Evolutionary conservation across 345 rosid species (phyloP).

Genomic region (Pelargonium nanum): DNA sequence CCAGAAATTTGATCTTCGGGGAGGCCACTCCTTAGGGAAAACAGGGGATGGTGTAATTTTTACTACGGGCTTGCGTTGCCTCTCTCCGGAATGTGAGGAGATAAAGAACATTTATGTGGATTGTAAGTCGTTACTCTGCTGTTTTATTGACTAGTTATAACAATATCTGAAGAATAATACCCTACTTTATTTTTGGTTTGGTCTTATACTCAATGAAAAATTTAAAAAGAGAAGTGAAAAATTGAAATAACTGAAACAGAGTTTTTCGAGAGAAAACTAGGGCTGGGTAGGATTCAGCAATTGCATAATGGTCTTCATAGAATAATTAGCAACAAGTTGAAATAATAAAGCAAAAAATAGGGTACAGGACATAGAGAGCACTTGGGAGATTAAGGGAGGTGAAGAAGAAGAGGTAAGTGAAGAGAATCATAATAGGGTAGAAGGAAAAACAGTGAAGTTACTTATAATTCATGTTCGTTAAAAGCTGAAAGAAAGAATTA

Average conservation of each 20-base stretch:
- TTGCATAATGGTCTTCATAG: background rate
- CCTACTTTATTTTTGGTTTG: too few relatives aligned
- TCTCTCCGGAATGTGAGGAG: constrained; percentile 71
- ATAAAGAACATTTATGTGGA: constrained; percentile 94
- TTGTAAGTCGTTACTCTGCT: constrained; percentile 42
- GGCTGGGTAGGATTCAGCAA: too few relatives aligned
- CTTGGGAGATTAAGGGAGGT: too few relatives aligned
- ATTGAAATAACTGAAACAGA: too few relatives aligned
- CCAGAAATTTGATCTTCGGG: constrained; percentile 33
- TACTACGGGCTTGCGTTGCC: constrained; percentile 22
- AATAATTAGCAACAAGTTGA: background rate
- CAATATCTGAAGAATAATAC: too few relatives aligned
- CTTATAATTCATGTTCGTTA: too few relatives aligned
- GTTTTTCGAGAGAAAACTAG: too few relatives aligned
- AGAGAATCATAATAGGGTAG: too few relatives aligned
- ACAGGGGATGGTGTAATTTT: constrained; percentile 29
- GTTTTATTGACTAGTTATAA: background rate
- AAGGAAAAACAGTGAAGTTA: background rate
- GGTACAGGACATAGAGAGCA: background rate
- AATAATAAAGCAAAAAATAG: background rate
- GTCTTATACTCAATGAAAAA: too few relatives aligned
- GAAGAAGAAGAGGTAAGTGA: too few relatives aligned
- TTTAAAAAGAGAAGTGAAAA: too few relatives aligned
- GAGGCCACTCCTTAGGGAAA: constrained; percentile 36
- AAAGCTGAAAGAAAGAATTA: too few relatives aligned